Base-by-base conservation (phyloP, 192 early-diverging fungal species). In the Cetraspora pellucida region DNA sequence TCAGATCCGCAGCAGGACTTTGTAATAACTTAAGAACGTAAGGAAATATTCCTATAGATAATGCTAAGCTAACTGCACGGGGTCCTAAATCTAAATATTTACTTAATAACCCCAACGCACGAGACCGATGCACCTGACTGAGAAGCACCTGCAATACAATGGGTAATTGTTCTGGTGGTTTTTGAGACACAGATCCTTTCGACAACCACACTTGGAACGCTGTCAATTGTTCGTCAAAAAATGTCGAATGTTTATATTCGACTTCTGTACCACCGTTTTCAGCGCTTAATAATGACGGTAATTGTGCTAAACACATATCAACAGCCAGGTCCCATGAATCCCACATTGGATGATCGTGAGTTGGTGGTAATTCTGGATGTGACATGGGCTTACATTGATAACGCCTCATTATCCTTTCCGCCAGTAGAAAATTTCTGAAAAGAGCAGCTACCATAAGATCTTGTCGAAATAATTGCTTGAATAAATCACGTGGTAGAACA, bases 281-380 rank as follows among this genome's bases (percentile, higher is more conserved):
- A 3, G 81, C 72, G 4, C 74, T 75, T 28, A 97, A 79, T 60
- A 99, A 81, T 0, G 85, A 88, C 14, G 97, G 97, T 44, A 98
- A 81, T 84, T 99, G 97, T 66, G 90, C 86, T 30, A 98, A 85
- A 78, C 95, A 95, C 89, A 93, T 89, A 77, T 99, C 97, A 25
- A 96, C 93, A 43, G 95, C 96, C 17, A 97, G 81, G 77, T 99
- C 97, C 91, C 96, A 94, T 50, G 94, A 91, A 57, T 92, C 88
- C 97, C 97, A 99, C 88, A 99, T 90, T 21, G 96, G 95, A 76
- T 99, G 95, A 75, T 97, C 92, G 80, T 97, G 93, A 21, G 96
- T 98, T 14, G 88, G 82, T 10, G 97, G 96, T 23, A 99, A 82
- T 16, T 85, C 83, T 10, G 97, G 97, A 21, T 82, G 88, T 27